Evolutionary conservation across 495 filamentous ascomycete species (phyloP).

Genomic region (Penicillium diatomitis): DNA sequence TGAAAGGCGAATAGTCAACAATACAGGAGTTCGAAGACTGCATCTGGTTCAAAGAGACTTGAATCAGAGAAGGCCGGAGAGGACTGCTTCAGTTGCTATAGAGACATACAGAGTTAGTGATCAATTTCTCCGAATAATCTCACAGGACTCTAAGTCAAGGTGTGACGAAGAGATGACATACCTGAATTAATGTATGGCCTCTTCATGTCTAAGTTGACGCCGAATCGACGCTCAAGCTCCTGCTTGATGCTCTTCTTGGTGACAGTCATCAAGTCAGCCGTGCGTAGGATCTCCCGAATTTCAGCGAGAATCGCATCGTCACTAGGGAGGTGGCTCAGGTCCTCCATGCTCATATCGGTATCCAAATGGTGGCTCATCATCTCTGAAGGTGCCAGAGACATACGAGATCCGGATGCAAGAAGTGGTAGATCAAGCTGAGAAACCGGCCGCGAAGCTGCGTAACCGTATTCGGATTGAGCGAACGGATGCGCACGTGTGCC

Average conservation of each 20-base stretch:
- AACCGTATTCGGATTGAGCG: conserved; percentile 38
- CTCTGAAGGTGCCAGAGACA: conserved; percentile 76
- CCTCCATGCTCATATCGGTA: conserved; percentile 58
- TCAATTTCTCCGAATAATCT: background rate
- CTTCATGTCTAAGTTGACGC: conserved; percentile 67
- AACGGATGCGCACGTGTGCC: conserved; percentile 71
- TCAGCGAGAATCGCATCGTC: conserved; percentile 89
- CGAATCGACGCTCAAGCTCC: conserved; percentile 85
- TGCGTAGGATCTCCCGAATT: conserved; percentile 85
- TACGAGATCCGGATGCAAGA: conserved; percentile 47
- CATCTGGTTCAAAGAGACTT: too few species aligned
- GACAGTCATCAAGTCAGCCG: conserved; percentile 90
- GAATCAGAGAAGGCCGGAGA: conserved; percentile 56
- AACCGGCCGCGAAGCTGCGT: conserved; percentile 56
- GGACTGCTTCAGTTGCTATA: conserved; percentile 63
- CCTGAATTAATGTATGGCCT: conserved; percentile 89
- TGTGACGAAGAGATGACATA: conserved; percentile 26
- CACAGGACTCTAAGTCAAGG: background rate
- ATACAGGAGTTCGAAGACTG: too few species aligned
- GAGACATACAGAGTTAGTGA: conserved; percentile 24
- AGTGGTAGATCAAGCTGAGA: conserved; percentile 58
- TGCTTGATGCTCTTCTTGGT: conserved; percentile 98
- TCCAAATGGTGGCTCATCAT: conserved; percentile 53
- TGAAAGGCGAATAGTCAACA: too few species aligned
- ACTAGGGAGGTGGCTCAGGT: conserved; percentile 60